These are phyloP conservation scores for Tolypocladium inflatum DNA, from an alignment of 2,329 filamentous ascomycete genomes.

Conservation along the genomic window DNA sequence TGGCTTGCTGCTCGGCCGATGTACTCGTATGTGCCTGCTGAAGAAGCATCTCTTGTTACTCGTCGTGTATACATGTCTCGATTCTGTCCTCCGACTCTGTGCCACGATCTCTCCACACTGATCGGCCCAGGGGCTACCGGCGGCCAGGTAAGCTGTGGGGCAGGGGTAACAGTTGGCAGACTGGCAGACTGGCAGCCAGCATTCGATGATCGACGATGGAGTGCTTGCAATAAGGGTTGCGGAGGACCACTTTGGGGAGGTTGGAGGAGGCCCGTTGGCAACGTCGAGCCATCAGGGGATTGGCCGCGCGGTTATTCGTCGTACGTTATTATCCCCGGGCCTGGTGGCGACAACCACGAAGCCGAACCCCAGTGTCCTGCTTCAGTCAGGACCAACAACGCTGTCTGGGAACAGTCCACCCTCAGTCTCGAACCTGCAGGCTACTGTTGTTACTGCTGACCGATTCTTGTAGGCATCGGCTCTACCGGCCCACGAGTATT, in stretches of 20 bases:
- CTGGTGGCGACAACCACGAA: neutral
- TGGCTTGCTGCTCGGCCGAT: neutral
- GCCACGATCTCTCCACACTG: neutral
- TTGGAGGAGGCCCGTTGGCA: neutral
- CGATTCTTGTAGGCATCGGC: neutral
- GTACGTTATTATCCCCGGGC: no score
- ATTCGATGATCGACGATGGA: neutral
- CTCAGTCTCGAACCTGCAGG: neutral
- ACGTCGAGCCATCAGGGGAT: neutral
- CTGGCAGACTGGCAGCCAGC: neutral
- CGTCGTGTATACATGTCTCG: no score
- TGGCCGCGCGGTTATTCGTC: neutral
- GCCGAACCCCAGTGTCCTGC: neutral
- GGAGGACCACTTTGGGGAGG: neutral
- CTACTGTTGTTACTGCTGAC: neutral
- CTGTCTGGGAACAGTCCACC: no score
- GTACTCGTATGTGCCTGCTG: neutral
- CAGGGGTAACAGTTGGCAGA: neutral
- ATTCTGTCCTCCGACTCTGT: neutral
- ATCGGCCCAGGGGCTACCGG: neutral
- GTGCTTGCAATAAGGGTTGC: neutral
- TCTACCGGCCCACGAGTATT: neutral
- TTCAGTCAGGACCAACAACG: no score
- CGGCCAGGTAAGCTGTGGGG: constrained; percentile 16
- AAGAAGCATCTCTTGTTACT: neutral